These are phyloP conservation scores for Calonectria naviculata DNA, from an alignment of 2,329 filamentous ascomycete species.

Conservation along the genomic window DNA sequence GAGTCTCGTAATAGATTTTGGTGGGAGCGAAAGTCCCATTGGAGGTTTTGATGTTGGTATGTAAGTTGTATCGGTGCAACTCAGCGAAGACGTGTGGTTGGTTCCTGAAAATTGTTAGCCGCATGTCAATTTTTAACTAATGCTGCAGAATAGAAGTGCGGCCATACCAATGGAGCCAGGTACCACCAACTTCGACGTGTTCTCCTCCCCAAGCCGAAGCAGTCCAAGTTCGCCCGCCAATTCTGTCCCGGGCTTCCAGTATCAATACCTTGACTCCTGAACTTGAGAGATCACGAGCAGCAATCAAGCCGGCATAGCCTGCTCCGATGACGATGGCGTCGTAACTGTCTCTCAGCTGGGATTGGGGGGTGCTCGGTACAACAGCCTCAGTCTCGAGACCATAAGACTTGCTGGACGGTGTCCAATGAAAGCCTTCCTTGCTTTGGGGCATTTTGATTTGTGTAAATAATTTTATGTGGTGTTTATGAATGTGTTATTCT, in stretches of 20 bases:
- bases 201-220: conserved; percentile 39
- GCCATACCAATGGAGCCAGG: conserved; percentile 48
- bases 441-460: not conserved
- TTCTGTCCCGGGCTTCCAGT: conserved; percentile 50
- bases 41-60: conserved; percentile 28
- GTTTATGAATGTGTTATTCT: not conserved
- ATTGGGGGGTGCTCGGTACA: not conserved
- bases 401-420: not conserved
- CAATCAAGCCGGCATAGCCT: conserved; percentile 11
- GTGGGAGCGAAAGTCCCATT: conserved; percentile 8
- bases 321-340: conserved; percentile 9
- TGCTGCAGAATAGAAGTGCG: not conserved
- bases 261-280: conserved; percentile 35
- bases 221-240: conserved; percentile 52
- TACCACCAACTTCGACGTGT: conserved; percentile 51
- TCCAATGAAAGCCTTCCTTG: not conserved
- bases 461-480: not conserved
- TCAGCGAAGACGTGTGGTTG: conserved; percentile 30
- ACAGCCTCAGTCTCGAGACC: not conserved
- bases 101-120: conserved; percentile 16
- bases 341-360: not conserved
- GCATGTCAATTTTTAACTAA: not conserved
- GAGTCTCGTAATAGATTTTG: conserved; percentile 4
- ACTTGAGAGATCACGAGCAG: conserved; percentile 4
- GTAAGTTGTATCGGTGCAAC: conserved; percentile 27